These are phyloP conservation scores for Lipomyces spencermartinsiae DNA, from an alignment of 805 yeast species.

Conservation along the genomic window DNA sequence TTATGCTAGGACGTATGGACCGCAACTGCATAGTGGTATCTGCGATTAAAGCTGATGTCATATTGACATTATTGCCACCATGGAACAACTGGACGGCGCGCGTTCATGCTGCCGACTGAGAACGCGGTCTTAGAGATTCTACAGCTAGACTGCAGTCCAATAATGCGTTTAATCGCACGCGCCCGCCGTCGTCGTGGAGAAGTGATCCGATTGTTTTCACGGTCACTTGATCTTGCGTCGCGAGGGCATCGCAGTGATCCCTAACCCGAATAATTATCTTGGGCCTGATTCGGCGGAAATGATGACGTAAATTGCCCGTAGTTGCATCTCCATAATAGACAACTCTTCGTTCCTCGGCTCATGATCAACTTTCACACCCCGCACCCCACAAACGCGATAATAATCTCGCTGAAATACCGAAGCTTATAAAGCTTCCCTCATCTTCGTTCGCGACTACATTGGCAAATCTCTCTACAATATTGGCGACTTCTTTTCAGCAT, in stretches of 20 bases:
- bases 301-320: not conserved
- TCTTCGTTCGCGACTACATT: too few relatives aligned
- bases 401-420: not conserved
- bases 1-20: too few relatives aligned
- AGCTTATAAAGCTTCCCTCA: not conserved
- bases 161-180: not conserved
- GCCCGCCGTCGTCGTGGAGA: not conserved
- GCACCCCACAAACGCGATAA: not conserved
- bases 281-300: not conserved
- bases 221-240: not conserved
- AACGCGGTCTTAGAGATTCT: not conserved
- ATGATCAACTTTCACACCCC: not conserved
- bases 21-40: too few relatives aligned
- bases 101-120: too few relatives aligned
- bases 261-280: not conserved
- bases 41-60: too few relatives aligned
- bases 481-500: not conserved
- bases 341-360: not conserved
- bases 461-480: not conserved
- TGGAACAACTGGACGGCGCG: too few relatives aligned
- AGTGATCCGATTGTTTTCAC: not conserved
- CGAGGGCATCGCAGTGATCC: not conserved
- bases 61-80: too few relatives aligned
- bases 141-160: not conserved
- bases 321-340: not conserved